Percentiles rank a stretch among this genome's conserved stretches.
phyloP scores from a whole-genome alignment of 495 filamentous ascomycete genomes.

The Gamarada debralockiae region DNA sequence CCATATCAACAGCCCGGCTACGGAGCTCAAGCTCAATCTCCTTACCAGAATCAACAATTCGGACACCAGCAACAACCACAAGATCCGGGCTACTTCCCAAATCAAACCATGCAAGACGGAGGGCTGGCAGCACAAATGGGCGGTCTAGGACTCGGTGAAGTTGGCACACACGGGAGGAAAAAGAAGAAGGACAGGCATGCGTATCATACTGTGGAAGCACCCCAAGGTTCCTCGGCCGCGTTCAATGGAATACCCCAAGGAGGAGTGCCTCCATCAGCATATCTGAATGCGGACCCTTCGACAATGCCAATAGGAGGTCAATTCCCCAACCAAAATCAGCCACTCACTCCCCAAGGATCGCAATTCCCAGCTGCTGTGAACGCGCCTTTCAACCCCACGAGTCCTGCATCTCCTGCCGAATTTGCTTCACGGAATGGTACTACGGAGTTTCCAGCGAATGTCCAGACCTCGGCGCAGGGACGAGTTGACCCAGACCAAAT shows the following conservation, averaged over 20 bases:
- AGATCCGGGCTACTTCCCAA: conserved; percentile 27
- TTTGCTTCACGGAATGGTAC: conserved; percentile 50
- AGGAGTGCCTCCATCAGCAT: conserved; percentile 57
- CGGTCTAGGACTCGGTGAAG: conserved; percentile 62
- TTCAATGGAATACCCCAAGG: conserved; percentile 61
- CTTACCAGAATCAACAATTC: conserved; percentile 27
- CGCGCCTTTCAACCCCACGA: conserved; percentile 53
- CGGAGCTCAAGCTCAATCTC: conserved; percentile 31
- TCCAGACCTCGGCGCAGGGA: conserved; percentile 57
- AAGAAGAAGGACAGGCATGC: conserved; percentile 94
- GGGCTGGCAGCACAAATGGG: conserved; percentile 85
- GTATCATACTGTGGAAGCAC: conserved; percentile 80
- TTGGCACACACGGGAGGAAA: conserved; percentile 48
- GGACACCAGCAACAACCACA: conserved; percentile 24
- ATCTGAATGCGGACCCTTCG: conserved; percentile 64
- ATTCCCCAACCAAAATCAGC: conserved; percentile 36
- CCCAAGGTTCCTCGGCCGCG: conserved; percentile 56
- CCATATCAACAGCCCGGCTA: conserved; percentile 61
- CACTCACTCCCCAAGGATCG: conserved; percentile 51
- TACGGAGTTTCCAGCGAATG: conserved; percentile 26
- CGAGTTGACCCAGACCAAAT: conserved; percentile 89
- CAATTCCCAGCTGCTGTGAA: conserved; percentile 61
- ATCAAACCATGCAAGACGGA: conserved; percentile 36
- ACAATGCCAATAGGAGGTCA: conserved; percentile 32
- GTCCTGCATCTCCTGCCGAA: conserved; percentile 47